Evolutionary conservation across 2,329 filamentous ascomycete species (phyloP).

Genomic region (Penicillium sclerotigenum): DNA sequence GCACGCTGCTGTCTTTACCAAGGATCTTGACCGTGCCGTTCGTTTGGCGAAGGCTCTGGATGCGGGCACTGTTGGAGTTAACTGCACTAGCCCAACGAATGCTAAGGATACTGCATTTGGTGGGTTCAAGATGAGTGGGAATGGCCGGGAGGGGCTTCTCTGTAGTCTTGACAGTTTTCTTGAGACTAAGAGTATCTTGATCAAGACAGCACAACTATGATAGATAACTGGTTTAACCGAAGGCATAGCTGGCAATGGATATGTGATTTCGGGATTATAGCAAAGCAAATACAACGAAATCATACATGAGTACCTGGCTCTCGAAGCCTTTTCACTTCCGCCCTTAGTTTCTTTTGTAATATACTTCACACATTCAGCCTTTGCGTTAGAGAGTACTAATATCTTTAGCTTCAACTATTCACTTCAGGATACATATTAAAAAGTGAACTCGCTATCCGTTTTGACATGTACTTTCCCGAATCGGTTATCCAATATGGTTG

Average conservation of each 20-base stretch:
- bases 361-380: neutral
- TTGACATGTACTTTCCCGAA: neutral
- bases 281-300: neutral
- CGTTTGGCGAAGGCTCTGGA: conserved; percentile 26
- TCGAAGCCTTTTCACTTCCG: neutral
- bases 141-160: conserved; percentile 37
- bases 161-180: conserved; percentile 38
- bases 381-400: neutral
- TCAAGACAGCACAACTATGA: conserved; percentile 18
- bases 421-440: too few relatives aligned
- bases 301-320: neutral
- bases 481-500: too few relatives aligned
- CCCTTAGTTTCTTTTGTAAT: neutral
- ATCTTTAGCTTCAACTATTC: too few relatives aligned
- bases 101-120: conserved; percentile 44
- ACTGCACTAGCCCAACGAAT: conserved; percentile 39
- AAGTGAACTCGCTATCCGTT: neutral
- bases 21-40: conserved; percentile 29
- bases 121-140: conserved; percentile 44
- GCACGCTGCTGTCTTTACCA: conserved; percentile 32
- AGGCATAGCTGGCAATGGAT: neutral
- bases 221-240: neutral
- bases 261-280: neutral
- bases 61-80: conserved; percentile 30
- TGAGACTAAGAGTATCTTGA: conserved; percentile 31